These are phyloP conservation scores for Odonthalia washingtoniensis DNA, from an alignment of 31 red algal genomes.

Conservation along the genomic window DNA sequence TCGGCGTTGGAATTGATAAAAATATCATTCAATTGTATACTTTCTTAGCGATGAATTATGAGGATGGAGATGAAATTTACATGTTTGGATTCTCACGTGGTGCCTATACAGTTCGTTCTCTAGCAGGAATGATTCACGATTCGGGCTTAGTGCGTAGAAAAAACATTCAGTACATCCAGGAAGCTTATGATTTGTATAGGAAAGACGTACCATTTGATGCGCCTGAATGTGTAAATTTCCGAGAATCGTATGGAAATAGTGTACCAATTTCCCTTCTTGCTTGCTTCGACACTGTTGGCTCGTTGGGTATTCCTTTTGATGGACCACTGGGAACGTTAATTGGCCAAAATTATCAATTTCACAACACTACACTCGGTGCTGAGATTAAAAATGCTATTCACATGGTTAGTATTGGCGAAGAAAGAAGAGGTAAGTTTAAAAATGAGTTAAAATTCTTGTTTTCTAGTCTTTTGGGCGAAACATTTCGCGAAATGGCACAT, in stretches of 20 bases:
- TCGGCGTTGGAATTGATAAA: constrained; percentile 70
- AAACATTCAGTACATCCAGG: constrained; percentile 48
- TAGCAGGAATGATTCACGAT: constrained; percentile 73
- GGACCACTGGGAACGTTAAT: background rate
- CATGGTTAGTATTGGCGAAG: constrained; percentile 69
- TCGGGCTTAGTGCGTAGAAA: constrained; percentile 56
- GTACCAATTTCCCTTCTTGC: constrained; percentile 62
- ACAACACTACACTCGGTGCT: constrained; percentile 46
- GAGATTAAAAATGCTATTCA: constrained; percentile 73
- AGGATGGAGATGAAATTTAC: constrained; percentile 78
- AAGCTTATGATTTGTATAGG: constrained; percentile 78
- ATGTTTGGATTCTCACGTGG: constrained; percentile 75
- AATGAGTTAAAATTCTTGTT: background rate
- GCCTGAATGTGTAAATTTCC: constrained; percentile 24
- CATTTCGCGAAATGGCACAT: background rate
- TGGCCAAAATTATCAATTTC: constrained; percentile 52
- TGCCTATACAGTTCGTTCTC: constrained; percentile 72
- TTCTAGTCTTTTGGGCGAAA: background rate
- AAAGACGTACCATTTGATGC: constrained; percentile 41
- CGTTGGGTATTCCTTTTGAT: constrained; percentile 52
- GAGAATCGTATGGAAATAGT: constrained; percentile 33
- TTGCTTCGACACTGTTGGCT: constrained; percentile 73
- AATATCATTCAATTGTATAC: constrained; percentile 83
- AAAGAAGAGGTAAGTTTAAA: constrained; percentile 14
- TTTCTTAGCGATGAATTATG: constrained; percentile 73